Percentiles rank a stretch among this genome's conserved stretches.
Evolutionary conservation across 2,329 filamentous ascomycete genomes (phyloP).

Genomic region (Lachnellula cervina): DNA sequence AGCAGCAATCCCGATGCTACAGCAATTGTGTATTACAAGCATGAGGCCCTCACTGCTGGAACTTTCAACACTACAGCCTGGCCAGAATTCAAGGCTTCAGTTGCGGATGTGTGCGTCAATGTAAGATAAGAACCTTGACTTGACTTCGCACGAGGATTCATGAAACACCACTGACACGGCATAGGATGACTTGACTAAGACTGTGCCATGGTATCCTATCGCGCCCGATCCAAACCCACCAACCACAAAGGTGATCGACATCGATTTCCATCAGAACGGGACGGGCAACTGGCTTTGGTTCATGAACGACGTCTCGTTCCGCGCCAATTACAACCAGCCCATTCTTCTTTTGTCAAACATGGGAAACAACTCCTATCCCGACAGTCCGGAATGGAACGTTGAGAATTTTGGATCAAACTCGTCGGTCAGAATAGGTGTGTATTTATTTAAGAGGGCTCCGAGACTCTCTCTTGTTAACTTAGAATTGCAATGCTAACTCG

Average conservation of each 20-base stretch:
- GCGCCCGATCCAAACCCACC: slow-evolving; percentile 16
- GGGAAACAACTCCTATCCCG: slow-evolving; percentile 48
- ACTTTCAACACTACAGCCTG: slow-evolving; percentile 16
- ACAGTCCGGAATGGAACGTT: slow-evolving; percentile 50
- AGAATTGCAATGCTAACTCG: background rate
- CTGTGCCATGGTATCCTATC: slow-evolving; percentile 21
- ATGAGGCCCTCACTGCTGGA: slow-evolving; percentile 32
- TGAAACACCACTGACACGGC: background rate
- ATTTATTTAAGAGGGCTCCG: slow-evolving; percentile 40
- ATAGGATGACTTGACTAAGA: slow-evolving; percentile 17
- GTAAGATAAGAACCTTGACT: slow-evolving; percentile 5
- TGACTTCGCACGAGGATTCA: too few species aligned
- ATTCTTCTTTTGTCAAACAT: slow-evolving; percentile 49
- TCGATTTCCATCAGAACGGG: slow-evolving; percentile 44
- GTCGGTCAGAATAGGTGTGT: slow-evolving; percentile 50
- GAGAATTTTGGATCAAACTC: slow-evolving; percentile 47
- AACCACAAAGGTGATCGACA: slow-evolving; percentile 19
- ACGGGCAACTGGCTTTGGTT: slow-evolving; percentile 47
- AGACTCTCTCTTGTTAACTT: background rate
- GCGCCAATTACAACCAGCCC: slow-evolving; percentile 55
- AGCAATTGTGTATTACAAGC: slow-evolving; percentile 60
- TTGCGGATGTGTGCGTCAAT: slow-evolving; percentile 14
- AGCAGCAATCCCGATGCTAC: slow-evolving; percentile 45
- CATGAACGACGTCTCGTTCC: slow-evolving; percentile 38
- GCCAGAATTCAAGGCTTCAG: slow-evolving; percentile 10